These are phyloP conservation scores for Sungouiella blattae DNA, from an alignment of 805 yeast genomes.

Conservation along the genomic window DNA sequence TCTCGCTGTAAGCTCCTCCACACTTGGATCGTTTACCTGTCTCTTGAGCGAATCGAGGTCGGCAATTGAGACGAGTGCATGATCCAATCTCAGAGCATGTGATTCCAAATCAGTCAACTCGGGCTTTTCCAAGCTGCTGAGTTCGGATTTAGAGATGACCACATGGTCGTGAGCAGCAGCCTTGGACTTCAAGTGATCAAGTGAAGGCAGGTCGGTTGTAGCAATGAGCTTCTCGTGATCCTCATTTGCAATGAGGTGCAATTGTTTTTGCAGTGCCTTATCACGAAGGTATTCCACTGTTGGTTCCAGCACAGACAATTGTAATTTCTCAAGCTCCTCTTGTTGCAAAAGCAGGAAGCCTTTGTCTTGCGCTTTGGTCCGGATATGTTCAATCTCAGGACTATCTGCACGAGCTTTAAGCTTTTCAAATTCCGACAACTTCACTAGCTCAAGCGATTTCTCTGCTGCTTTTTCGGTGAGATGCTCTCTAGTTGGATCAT, in stretches of 20 bases:
- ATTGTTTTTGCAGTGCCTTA: conserved; percentile 5
- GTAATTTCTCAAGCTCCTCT: conserved; percentile 4
- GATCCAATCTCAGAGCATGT: conserved; percentile 11
- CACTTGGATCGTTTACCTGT: conserved; percentile 12
- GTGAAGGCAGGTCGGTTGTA: conserved; percentile 6
- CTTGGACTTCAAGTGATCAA: conserved; percentile 4
- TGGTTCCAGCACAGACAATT: conserved; percentile 15
- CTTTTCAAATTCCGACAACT: conserved; percentile 3
- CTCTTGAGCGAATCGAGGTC: conserved; percentile 4
- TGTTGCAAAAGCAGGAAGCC: conserved; percentile 4
- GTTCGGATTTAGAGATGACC: conserved; percentile 1
- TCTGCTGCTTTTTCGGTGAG: conserved; percentile 13
- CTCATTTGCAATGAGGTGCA: neutral
- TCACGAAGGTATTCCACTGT: conserved; percentile 13
- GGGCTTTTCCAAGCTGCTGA: conserved; percentile 10
- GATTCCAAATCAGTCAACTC: conserved; percentile 3
- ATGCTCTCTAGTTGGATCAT: conserved; percentile 26
- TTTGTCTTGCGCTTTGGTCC: conserved; percentile 4
- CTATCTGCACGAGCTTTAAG: conserved; percentile 3
- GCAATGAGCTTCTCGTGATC: neutral
- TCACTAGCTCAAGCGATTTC: conserved; percentile 6
- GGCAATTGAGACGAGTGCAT: conserved; percentile 4
- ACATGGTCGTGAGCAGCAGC: conserved; percentile 13
- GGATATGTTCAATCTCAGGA: conserved; percentile 6
- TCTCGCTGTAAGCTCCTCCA: conserved; percentile 6